Conservation (phyloP, 352 stramenopile genomes). For the Phytophthora sojae region DNA sequence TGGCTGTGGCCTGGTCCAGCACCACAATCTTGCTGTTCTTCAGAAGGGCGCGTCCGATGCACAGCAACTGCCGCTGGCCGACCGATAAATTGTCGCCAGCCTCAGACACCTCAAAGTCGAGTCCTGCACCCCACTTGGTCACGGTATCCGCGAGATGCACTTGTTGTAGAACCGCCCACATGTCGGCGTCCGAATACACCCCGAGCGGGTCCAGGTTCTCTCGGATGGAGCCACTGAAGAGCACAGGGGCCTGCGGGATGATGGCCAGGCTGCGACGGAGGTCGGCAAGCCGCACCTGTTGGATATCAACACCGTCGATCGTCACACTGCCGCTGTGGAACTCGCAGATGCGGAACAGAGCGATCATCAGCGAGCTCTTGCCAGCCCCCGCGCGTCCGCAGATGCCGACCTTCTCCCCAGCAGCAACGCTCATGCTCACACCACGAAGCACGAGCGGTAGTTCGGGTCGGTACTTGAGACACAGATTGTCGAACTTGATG, state of each 20-base stretch:
- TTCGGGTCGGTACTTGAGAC: constrained; percentile 25
- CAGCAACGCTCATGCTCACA: constrained; percentile 34
- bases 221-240: constrained; percentile 90
- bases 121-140: constrained; percentile 54
- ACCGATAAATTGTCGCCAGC: constrained; percentile 60
- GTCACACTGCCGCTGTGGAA: constrained; percentile 70
- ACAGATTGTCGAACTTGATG: constrained; percentile 36
- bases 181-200: constrained; percentile 64
- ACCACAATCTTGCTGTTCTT: constrained; percentile 85
- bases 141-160: constrained; percentile 64
- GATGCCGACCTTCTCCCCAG: constrained; percentile 28
- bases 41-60: constrained; percentile 94
- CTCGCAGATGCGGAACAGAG: constrained; percentile 37
- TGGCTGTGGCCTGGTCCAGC: not conserved
- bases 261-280: constrained; percentile 55
- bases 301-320: constrained; percentile 90
- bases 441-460: constrained; percentile 46
- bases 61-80: constrained; percentile 93
- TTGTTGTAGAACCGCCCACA: constrained; percentile 66
- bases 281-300: constrained; percentile 38
- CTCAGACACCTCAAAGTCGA: constrained; percentile 73
- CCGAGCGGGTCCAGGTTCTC: constrained; percentile 92
- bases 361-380: constrained; percentile 23
- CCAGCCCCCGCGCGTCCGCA: constrained; percentile 14
- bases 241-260: constrained; percentile 85